phyloP scores from a whole-genome alignment of 495 filamentous ascomycete genomes.

The Tirmania nivea region DNA sequence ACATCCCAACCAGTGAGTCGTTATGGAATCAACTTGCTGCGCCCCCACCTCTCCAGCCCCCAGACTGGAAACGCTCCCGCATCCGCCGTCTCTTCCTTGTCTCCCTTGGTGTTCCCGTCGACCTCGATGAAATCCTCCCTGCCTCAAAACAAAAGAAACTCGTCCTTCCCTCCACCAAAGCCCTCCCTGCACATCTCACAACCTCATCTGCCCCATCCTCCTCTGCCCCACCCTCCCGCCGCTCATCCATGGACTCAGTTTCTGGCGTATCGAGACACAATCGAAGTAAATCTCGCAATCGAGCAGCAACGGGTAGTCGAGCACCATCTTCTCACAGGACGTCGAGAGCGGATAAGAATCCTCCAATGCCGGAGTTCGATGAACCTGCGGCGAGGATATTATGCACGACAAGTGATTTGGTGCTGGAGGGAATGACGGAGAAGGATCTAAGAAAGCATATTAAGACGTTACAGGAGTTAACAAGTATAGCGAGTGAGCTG shows the following conservation, averaged over 20 bases:
- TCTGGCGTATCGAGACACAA: constrained; percentile 6
- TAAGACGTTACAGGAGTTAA: constrained; percentile 42
- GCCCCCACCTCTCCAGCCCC: constrained; percentile 80
- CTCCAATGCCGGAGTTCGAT: constrained; percentile 30
- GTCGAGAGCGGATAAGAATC: constrained; percentile 6
- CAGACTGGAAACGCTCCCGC: constrained; percentile 92
- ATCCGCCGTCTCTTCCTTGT: constrained; percentile 93
- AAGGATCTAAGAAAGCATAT: constrained; percentile 55
- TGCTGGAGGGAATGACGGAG: constrained; percentile 51
- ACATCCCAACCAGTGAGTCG: constrained; percentile 29
- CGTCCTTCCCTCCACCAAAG: constrained; percentile 63
- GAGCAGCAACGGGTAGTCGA: not conserved
- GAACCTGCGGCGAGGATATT: constrained; percentile 53
- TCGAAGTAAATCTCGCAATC: not conserved
- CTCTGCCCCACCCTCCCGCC: constrained; percentile 20
- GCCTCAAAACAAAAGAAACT: constrained; percentile 96
- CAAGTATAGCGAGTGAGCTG: constrained; percentile 46
- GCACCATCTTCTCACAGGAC: not conserved
- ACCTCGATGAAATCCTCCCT: constrained; percentile 90
- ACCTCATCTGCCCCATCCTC: not conserved
- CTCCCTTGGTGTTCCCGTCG: constrained; percentile 82
- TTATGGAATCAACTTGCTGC: constrained; percentile 94
- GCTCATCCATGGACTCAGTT: constrained; percentile 30
- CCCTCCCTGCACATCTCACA: constrained; percentile 20
- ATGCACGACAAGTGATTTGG: constrained; percentile 65